Base-by-base conservation (phyloP, 2,329 filamentous ascomycete genomes). In the Lachnellula arida region DNA sequence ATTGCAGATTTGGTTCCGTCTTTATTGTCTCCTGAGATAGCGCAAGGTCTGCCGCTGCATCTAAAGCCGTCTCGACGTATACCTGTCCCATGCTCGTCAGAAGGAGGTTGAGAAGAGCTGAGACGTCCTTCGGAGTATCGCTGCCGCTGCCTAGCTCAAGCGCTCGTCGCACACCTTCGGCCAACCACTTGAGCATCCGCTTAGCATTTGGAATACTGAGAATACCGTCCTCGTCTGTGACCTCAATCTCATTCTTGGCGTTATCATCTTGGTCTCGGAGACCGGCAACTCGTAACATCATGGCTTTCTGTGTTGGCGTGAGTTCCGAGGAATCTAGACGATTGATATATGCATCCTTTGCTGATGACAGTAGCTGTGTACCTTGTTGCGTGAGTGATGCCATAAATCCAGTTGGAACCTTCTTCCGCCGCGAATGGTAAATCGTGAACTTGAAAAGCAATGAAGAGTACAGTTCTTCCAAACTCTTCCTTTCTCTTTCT, bases 161-260 rank as follows among this genome's bases (percentile, higher is more conserved):
- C 0, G 91, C 91, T 60, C 94, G 81, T 40, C 94, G 89, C 23
- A 99, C 93, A 60, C 90, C 91, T 76, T 99, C 94, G 2, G 94
- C 94, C 42, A 99, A 77, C 94, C 94, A 99, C 70, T 90, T 95
- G 58, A 99, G 81, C 92, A 99, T 99, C 55, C 94, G 84, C 74
- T 97, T 97, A n/a, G 92, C 90, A 70, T 89, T 91, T n/a, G 84
- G 78, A 4, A 95, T 78, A 63, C 86, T 93, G 25, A 97, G 76
- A 55, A 85, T 79, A 35, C 94, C 94, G 67, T 99, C 93, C 68
- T 93, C 86, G 57, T 97, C 94, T 0, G 87, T 86, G 34, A 97
- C 88, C 69, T 96, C 92, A 56, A 96, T 91, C 51, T 96, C 92
- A 63, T 88, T 87, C 71, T 90, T 89, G 1, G 55, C 51, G 67